Evolutionary conservation across 495 filamentous ascomycete species (phyloP).

Genomic region (Peziza echinospora): DNA sequence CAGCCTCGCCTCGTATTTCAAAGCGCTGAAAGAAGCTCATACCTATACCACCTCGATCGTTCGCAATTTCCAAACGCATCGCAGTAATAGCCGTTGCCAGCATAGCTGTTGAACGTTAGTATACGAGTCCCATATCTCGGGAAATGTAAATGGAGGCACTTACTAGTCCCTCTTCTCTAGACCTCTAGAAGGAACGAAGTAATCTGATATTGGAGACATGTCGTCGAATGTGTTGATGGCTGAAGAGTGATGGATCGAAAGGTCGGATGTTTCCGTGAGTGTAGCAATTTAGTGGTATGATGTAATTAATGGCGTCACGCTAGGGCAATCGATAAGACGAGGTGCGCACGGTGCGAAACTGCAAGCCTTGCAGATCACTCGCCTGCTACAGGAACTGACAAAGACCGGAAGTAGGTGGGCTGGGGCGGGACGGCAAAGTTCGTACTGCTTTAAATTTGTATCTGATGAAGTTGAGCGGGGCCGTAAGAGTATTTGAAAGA

Average conservation of each 20-base stretch:
- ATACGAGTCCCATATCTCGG: background rate
- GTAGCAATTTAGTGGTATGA: background rate
- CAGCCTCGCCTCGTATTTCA: background rate
- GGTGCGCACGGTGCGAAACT: background rate
- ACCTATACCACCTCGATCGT: background rate
- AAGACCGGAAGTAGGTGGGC: too few species aligned
- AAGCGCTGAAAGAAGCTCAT: background rate
- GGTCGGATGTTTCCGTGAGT: background rate
- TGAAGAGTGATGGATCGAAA: too few species aligned
- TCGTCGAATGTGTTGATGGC: too few species aligned
- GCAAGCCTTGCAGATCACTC: too few species aligned
- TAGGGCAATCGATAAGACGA: background rate
- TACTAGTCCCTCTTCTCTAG: background rate
- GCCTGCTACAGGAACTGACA: too few species aligned
- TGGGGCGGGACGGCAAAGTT: too few species aligned
- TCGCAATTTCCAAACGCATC: background rate
- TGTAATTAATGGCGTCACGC: background rate
- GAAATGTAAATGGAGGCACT: background rate
- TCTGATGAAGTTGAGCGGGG: too few species aligned
- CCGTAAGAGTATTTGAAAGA: too few species aligned
- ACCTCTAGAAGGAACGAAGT: too few species aligned
- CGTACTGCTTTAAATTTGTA: too few species aligned
- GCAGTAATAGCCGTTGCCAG: background rate
- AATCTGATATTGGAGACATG: background rate
- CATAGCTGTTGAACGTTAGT: background rate